Percentiles rank a stretch among this genome's conserved stretches.
phyloP scores from a whole-genome alignment of 2,329 filamentous ascomycete species.

The Incumbomyces lentus region DNA sequence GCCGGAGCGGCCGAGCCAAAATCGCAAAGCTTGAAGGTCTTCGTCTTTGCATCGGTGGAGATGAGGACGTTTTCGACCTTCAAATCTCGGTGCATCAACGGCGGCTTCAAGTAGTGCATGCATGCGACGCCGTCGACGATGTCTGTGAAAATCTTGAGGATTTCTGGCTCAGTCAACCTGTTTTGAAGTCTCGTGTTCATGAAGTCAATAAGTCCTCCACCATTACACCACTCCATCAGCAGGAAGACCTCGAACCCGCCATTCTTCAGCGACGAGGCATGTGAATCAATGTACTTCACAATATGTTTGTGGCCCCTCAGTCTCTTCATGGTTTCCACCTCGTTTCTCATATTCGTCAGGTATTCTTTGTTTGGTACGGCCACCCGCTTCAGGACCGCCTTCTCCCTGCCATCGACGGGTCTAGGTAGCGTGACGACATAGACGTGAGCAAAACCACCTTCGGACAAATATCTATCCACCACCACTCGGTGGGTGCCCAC shows the following conservation, averaged over 20 bases:
- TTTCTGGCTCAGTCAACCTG: slow-evolving; percentile 91
- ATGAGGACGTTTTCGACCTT: slow-evolving; percentile 99
- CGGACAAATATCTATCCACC: slow-evolving; percentile 94
- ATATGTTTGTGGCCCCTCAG: slow-evolving; percentile 93
- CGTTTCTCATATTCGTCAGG: slow-evolving; percentile 88
- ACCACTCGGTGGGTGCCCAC: slow-evolving; percentile 85
- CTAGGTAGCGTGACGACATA: slow-evolving; percentile 84
- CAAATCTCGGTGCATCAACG: slow-evolving; percentile 82
- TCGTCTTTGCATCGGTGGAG: slow-evolving; percentile 52
- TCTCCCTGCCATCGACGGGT: slow-evolving; percentile 65
- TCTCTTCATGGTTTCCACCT: slow-evolving; percentile 99
- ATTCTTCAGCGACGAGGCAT: slow-evolving; percentile 84
- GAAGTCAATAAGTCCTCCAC: slow-evolving; percentile 93
- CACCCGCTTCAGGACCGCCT: slow-evolving; percentile 84
- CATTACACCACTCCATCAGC: slow-evolving; percentile 95
- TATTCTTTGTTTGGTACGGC: slow-evolving; percentile 94
- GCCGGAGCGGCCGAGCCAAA: slow-evolving; percentile 88
- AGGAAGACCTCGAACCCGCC: slow-evolving; percentile 96
- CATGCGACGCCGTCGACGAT: slow-evolving; percentile 92
- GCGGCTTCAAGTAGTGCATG: slow-evolving; percentile 97
- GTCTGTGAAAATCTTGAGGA: slow-evolving; percentile 91
- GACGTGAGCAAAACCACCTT: slow-evolving; percentile 96
- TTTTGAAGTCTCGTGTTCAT: slow-evolving; percentile 98
- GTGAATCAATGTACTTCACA: slow-evolving; percentile 96
- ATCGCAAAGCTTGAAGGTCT: slow-evolving; percentile 91